phyloP scores from a whole-genome alignment of 352 stramenopile species.

The Detonula confervacea region DNA sequence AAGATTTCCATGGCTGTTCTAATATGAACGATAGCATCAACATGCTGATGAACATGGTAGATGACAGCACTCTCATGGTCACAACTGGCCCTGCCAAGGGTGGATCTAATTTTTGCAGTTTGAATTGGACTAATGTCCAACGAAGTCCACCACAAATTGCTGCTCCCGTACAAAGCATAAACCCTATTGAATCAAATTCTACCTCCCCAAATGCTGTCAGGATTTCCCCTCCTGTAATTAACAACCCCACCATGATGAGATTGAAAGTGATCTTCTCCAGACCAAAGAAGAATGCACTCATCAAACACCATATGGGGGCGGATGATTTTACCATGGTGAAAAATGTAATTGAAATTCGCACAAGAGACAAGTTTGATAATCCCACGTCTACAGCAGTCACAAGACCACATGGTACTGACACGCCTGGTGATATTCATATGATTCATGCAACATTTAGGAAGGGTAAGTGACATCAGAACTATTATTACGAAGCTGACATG shows the following conservation, averaged over 20 bases:
- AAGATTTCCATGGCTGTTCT: conserved; percentile 71
- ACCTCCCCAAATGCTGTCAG: conserved; percentile 74
- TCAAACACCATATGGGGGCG: conserved; percentile 78
- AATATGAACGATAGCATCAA: conserved; percentile 67
- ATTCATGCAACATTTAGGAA: no score
- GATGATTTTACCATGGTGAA: conserved; percentile 86
- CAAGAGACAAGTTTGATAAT: conserved; percentile 79
- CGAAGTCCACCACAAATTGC: conserved; percentile 70
- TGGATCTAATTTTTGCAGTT: conserved; percentile 76
- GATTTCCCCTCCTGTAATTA: conserved; percentile 80
- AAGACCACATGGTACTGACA: conserved; percentile 78
- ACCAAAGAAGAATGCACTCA: conserved; percentile 79
- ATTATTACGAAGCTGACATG: no score
- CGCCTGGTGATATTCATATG: no score
- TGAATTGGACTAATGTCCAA: conserved; percentile 85
- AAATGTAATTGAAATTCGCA: conserved; percentile 80
- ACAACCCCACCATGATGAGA: conserved; percentile 67
- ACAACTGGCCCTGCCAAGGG: conserved; percentile 73
- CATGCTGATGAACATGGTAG: conserved; percentile 81
- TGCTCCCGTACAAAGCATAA: conserved; percentile 70
- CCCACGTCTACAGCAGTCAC: conserved; percentile 78
- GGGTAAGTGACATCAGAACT: no score
- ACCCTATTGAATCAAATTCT: conserved; percentile 65
- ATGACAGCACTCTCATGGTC: conserved; percentile 79
- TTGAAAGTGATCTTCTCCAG: conserved; percentile 77